Conservation (phyloP, 176 grass and related monocot genomes). For the Microstegium vimineum region DNA sequence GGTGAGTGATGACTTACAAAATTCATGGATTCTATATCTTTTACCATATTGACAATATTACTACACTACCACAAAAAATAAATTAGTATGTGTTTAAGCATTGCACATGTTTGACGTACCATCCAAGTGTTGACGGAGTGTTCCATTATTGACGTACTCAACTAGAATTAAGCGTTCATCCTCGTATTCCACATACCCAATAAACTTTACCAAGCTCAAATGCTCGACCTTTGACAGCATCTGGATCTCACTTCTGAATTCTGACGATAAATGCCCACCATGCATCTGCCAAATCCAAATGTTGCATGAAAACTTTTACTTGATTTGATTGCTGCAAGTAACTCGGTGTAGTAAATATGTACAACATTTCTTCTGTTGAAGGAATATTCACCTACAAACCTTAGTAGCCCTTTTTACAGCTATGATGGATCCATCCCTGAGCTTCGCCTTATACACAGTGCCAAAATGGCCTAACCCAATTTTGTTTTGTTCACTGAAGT, state of each 20-base stretch:
- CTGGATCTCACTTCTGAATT: constrained; percentile 82
- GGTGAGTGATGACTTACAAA: background rate
- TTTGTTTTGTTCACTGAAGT: constrained; percentile 71
- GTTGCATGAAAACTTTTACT: background rate
- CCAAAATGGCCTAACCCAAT: constrained; percentile 88
- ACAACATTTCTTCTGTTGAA: constrained; percentile 1
- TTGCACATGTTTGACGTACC: constrained; percentile 47
- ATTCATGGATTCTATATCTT: background rate
- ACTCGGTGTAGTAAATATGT: constrained; percentile 12
- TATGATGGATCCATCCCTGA: constrained; percentile 75
- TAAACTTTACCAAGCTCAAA: constrained; percentile 69
- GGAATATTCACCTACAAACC: constrained; percentile 42
- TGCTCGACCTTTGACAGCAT: constrained; percentile 80
- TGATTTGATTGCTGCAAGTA: constrained; percentile 15
- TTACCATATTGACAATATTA: constrained; percentile 15
- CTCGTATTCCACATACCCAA: constrained; percentile 68
- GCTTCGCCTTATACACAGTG: constrained; percentile 71
- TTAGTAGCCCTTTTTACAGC: constrained; percentile 83
- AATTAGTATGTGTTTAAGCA: background rate
- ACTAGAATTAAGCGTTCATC: constrained; percentile 68
- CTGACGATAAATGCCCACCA: constrained; percentile 48
- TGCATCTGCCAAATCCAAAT: constrained; percentile 58
- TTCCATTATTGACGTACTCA: constrained; percentile 82
- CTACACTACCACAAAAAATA: background rate
- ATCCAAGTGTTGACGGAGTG: constrained; percentile 83